Evolutionary conservation across 805 yeast species (phyloP).

Genomic region (Kodamaea jinghongensis): DNA sequence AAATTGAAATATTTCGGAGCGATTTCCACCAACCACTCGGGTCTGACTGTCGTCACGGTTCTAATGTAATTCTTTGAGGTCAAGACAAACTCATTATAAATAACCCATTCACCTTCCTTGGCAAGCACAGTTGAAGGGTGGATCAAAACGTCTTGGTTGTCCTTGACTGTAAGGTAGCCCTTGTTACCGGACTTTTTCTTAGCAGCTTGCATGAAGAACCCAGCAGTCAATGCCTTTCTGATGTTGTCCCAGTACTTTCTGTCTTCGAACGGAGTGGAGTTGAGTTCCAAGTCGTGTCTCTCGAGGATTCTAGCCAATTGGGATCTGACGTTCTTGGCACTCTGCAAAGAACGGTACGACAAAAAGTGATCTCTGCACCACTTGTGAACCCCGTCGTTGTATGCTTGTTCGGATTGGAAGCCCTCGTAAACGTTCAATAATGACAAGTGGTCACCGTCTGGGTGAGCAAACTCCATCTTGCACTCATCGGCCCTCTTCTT

Average conservation of each 20-base stretch:
- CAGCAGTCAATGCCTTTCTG: slow-evolving; percentile 83
- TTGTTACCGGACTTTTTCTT: slow-evolving; percentile 75
- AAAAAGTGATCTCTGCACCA: slow-evolving; percentile 94
- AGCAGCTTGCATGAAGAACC: slow-evolving; percentile 98
- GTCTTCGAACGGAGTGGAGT: slow-evolving; percentile 59
- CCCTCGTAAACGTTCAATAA: slow-evolving; percentile 84
- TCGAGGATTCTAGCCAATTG: slow-evolving; percentile 86
- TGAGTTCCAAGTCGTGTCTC: slow-evolving; percentile 68
- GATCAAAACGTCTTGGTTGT: slow-evolving; percentile 90
- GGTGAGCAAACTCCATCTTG: slow-evolving; percentile 83
- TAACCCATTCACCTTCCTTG: slow-evolving; percentile 89
- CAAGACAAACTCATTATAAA: slow-evolving; percentile 92
- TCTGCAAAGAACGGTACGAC: slow-evolving; percentile 75
- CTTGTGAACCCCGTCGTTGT: slow-evolving; percentile 58
- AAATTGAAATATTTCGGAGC: slow-evolving; percentile 72
- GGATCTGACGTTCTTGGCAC: slow-evolving; percentile 82
- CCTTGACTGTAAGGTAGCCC: slow-evolving; percentile 89
- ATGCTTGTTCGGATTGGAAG: slow-evolving; percentile 72
- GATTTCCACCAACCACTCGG: slow-evolving; percentile 87
- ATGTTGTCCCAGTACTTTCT: slow-evolving; percentile 70
- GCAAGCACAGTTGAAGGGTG: slow-evolving; percentile 92
- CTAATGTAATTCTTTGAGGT: slow-evolving; percentile 92
- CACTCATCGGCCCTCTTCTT: slow-evolving; percentile 89
- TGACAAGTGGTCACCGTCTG: slow-evolving; percentile 94
- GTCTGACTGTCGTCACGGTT: slow-evolving; percentile 85